phyloP scores from a whole-genome alignment of 2,329 filamentous ascomycete species.

The Alternaria arborescens region DNA sequence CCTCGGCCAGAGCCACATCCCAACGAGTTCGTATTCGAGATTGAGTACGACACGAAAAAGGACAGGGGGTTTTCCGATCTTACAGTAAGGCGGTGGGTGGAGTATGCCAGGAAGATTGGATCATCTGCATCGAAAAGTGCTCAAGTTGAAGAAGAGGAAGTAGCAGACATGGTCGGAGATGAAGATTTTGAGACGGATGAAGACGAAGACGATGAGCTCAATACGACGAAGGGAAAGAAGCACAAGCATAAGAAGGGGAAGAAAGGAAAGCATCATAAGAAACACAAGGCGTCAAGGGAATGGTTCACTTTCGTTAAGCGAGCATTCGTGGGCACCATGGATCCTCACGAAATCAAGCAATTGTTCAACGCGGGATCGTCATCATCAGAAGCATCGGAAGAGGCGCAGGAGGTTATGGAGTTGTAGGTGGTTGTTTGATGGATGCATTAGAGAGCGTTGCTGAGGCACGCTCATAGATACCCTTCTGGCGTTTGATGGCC shows the following conservation, averaged over 20 bases:
- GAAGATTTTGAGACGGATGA: conserved; percentile 32
- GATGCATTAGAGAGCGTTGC: neutral
- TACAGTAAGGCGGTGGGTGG: conserved; percentile 81
- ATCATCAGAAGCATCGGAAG: neutral
- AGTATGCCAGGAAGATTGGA: conserved; percentile 82
- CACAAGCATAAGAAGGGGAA: conserved; percentile 62
- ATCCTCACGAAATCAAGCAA: conserved; percentile 68
- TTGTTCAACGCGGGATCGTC: conserved; percentile 26
- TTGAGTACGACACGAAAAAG: conserved; percentile 85
- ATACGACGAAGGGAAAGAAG: conserved; percentile 50
- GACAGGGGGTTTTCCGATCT: conserved; percentile 83
- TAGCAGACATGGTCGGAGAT: conserved; percentile 18
- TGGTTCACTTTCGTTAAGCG: conserved; percentile 82
- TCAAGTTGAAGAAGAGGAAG: conserved; percentile 27
- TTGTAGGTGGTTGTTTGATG: conserved; percentile 13
- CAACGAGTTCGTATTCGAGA: conserved; percentile 73
- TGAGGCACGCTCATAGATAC: conserved; percentile 2
- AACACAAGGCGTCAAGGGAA: conserved; percentile 63
- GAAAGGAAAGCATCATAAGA: conserved; percentile 59
- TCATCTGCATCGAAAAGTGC: conserved; percentile 49
- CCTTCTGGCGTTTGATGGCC: neutral
- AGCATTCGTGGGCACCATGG: conserved; percentile 80
- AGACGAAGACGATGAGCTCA: conserved; percentile 30
- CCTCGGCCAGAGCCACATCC: conserved; percentile 64
- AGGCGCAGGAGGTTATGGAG: conserved; percentile 31